Evolutionary conservation across 768 basidiomycete species (phyloP).

Genomic region (Lentinula detonsa): DNA sequence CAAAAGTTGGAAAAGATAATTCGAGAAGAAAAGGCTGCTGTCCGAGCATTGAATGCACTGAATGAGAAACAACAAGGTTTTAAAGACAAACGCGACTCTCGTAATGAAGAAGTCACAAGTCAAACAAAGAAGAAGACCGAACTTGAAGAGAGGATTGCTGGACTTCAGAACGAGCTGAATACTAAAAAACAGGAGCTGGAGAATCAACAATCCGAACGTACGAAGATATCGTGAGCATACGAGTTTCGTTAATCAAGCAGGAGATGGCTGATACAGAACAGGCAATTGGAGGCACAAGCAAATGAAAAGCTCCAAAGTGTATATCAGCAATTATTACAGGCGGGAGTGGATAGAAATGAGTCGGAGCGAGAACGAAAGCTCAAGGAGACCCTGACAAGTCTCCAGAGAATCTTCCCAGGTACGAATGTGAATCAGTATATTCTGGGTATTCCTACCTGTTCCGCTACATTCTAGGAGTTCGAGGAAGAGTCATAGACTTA

Average conservation of each 20-base stretch:
- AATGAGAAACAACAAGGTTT: slow-evolving; percentile 66
- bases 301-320: slow-evolving; percentile 87
- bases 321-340: slow-evolving; percentile 81
- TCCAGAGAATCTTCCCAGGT: slow-evolving; percentile 92
- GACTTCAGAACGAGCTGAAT: slow-evolving; percentile 55
- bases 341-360: slow-evolving; percentile 84
- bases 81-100: slow-evolving; percentile 48
- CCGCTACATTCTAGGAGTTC: slow-evolving; percentile 53
- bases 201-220: slow-evolving; percentile 79
- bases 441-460: not conserved
- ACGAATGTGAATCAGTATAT: not conserved
- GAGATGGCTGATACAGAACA: slow-evolving; percentile 21
- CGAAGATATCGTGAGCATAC: slow-evolving; percentile 61
- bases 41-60: slow-evolving; percentile 57
- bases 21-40: slow-evolving; percentile 75
- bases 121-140: slow-evolving; percentile 51
- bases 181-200: slow-evolving; percentile 73
- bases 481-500: slow-evolving; percentile 87
- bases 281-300: slow-evolving; percentile 84
- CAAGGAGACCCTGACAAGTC: slow-evolving; percentile 77
- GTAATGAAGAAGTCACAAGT: slow-evolving; percentile 45
- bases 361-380: slow-evolving; percentile 77
- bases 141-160: slow-evolving; percentile 7
- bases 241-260: not conserved
- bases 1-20: slow-evolving; percentile 75